These are phyloP conservation scores for Neofusicoccum ribis DNA, from an alignment of 2,329 filamentous ascomycete species.

Conservation along the genomic window DNA sequence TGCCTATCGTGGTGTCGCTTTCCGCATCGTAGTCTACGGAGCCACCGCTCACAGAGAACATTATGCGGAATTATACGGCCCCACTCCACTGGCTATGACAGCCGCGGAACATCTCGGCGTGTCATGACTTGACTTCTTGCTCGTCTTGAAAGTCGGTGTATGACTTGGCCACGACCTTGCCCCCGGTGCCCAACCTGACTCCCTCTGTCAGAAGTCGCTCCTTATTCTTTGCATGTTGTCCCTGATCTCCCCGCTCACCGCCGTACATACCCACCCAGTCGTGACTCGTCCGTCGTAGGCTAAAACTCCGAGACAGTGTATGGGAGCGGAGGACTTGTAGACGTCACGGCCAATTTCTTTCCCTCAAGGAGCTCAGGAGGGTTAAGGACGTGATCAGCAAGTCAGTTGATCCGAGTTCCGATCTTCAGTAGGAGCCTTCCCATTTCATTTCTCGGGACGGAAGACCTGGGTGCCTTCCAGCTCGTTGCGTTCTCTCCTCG, in stretches of 20 bases:
- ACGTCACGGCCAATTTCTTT: constrained; percentile 34
- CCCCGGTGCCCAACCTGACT: constrained; percentile 44
- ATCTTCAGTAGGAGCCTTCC: too few species aligned
- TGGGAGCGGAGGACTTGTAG: constrained; percentile 36
- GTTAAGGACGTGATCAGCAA: constrained; percentile 34
- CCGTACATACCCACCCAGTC: constrained; percentile 47
- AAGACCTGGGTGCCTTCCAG: too few species aligned
- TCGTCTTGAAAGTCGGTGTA: background rate
- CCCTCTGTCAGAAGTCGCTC: constrained; percentile 45
- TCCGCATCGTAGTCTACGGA: too few species aligned
- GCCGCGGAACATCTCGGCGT: background rate
- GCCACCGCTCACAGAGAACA: too few species aligned
- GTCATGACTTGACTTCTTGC: background rate
- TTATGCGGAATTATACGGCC: too few species aligned
- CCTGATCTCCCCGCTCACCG: constrained; percentile 50
- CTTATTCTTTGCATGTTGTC: constrained; percentile 45
- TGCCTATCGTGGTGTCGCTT: too few species aligned
- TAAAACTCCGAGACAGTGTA: constrained; percentile 44
- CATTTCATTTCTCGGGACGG: too few species aligned
- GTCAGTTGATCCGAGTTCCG: background rate
- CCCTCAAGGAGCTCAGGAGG: constrained; percentile 33
- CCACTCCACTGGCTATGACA: too few species aligned
- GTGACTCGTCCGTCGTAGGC: constrained; percentile 27
- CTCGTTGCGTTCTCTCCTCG: too few species aligned
- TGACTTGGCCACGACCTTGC: constrained; percentile 42